Evolutionary conservation across 2,329 filamentous ascomycete species (phyloP).

Genomic region (Pestalotiopsis sp.): DNA sequence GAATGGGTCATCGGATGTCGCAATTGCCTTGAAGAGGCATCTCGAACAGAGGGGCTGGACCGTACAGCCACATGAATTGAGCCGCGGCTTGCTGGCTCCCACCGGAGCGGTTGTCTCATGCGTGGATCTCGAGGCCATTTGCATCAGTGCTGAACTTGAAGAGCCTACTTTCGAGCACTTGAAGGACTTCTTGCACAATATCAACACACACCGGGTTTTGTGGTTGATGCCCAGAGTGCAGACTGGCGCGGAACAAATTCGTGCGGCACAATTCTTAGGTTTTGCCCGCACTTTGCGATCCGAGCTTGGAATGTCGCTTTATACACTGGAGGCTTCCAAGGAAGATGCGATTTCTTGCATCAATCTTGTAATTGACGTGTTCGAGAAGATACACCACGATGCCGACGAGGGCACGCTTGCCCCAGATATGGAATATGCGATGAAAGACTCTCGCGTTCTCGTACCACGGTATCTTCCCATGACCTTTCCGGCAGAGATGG

Average conservation of each 20-base stretch:
- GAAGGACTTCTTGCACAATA: neutral
- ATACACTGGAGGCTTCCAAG: neutral
- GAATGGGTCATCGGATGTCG: neutral
- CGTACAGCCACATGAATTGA: neutral
- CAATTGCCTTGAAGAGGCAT: neutral
- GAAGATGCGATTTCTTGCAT: neutral
- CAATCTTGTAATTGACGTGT: neutral
- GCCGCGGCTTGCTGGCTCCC: neutral
- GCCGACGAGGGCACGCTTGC: neutral
- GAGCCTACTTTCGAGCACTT: neutral
- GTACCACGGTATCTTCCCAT: neutral
- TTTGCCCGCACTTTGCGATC: neutral
- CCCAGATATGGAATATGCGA: neutral
- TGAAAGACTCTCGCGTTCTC: neutral
- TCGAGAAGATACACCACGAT: neutral
- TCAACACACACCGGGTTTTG: neutral
- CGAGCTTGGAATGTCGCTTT: neutral
- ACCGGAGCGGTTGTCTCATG: neutral
- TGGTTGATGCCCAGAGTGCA: neutral
- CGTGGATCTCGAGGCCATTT: neutral
- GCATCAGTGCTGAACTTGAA: neutral
- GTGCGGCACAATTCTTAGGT: neutral
- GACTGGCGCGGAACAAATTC: neutral
- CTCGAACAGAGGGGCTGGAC: neutral
- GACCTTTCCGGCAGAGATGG: neutral